Percentiles rank a stretch among this genome's conserved stretches.
Evolutionary conservation across 1,284 basidiomycete genomes (phyloP).

Genomic region (Flammula alnicola): DNA sequence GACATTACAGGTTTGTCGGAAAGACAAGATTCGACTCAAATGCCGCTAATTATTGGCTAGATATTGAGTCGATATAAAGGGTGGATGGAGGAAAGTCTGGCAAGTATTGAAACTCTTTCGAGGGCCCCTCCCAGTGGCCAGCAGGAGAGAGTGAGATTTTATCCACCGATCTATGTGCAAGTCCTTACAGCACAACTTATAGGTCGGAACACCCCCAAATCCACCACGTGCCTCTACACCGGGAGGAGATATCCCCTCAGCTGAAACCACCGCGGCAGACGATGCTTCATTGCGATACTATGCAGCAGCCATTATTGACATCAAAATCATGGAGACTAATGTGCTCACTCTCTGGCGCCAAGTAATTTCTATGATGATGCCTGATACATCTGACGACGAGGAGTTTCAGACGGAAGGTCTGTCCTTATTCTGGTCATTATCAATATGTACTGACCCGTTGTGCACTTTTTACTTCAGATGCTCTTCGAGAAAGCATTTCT

Average conservation of each 20-base stretch:
- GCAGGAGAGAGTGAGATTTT: slow-evolving; percentile 30
- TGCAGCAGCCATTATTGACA: slow-evolving; percentile 67
- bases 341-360: slow-evolving; percentile 64
- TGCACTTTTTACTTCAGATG: slow-evolving; percentile 43
- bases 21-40: slow-evolving; percentile 17
- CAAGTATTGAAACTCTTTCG: slow-evolving; percentile 15
- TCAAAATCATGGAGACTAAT: slow-evolving; percentile 57
- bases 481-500: slow-evolving; percentile 57
- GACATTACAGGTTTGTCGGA: slow-evolving; percentile 73
- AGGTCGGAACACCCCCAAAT: slow-evolving; percentile 25
- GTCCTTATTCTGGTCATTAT: slow-evolving; percentile 2
- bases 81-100: slow-evolving; percentile 63
- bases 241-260: slow-evolving; percentile 50
- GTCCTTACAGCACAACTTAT: background rate
- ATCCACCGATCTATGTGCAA: background rate
- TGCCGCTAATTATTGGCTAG: slow-evolving; percentile 41
- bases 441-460: background rate
- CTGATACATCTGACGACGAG: slow-evolving; percentile 36
- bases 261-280: slow-evolving; percentile 62
- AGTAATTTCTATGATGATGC: slow-evolving; percentile 67
- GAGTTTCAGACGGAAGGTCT: slow-evolving; percentile 56
- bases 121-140: slow-evolving; percentile 16
- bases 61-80: slow-evolving; percentile 78
- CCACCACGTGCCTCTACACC: slow-evolving; percentile 53
- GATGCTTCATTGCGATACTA: slow-evolving; percentile 65